Percentiles rank a stretch among this genome's conserved stretches.
Conservation (phyloP, 805 yeast species). For the Saccharomycopsis sp. region DNA sequence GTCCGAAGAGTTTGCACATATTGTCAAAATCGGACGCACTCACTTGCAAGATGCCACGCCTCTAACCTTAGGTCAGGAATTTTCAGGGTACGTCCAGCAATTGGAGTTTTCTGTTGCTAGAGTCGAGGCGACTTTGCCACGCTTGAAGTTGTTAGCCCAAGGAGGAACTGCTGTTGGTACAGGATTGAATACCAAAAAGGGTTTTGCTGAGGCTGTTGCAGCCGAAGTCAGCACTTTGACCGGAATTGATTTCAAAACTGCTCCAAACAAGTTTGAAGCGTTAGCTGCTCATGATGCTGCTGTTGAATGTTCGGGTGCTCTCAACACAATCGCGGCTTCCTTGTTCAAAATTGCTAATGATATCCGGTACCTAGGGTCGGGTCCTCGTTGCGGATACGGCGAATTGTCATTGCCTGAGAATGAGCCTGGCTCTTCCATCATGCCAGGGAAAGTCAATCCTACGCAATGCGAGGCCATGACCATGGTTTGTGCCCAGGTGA, state of each 20-base stretch:
- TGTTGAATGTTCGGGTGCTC: conserved; percentile 95
- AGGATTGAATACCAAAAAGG: conserved; percentile 88
- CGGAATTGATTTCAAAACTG: conserved; percentile 84
- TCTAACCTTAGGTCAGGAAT: conserved; percentile 94
- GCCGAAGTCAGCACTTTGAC: conserved; percentile 69
- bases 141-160: conserved; percentile 81
- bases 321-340: conserved; percentile 90
- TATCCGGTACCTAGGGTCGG: conserved; percentile 95
- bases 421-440: conserved; percentile 98
- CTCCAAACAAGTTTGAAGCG: conserved; percentile 98
- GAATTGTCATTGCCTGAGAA: conserved; percentile 93
- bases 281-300: conserved; percentile 98
- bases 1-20: conserved; percentile 74
- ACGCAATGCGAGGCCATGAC: conserved; percentile 98
- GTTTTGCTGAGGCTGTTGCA: conserved; percentile 84
- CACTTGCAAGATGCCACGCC: conserved; percentile 99
- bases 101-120: conserved; percentile 83
- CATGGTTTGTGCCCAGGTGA: conserved; percentile 96
- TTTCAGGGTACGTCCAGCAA: conserved; percentile 93
- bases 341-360: conserved; percentile 95
- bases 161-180: conserved; percentile 99
- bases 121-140: conserved; percentile 68
- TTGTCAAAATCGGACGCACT: conserved; percentile 97
- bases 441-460: conserved; percentile 99
- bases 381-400: conserved; percentile 99